Conservation (phyloP, 108 stramenopile genomes). For the Nitzschia inconspicua region DNA sequence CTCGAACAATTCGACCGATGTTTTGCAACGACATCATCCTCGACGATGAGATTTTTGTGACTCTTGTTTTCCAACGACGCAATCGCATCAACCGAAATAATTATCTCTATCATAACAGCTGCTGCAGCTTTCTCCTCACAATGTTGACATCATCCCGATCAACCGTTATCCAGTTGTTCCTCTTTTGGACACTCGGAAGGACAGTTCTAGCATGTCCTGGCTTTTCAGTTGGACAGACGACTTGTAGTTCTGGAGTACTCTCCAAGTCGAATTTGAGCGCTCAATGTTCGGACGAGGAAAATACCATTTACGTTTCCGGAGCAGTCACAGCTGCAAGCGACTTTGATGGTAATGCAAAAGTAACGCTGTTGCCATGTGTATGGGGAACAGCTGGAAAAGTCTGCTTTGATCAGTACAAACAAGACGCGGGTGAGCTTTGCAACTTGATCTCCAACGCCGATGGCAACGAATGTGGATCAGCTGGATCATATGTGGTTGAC, state of each 20-base stretch:
- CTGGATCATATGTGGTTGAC: constrained; percentile 1
- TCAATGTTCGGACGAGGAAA: background rate
- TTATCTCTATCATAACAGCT: too few relatives aligned
- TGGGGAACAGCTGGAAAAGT: background rate
- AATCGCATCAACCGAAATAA: too few relatives aligned
- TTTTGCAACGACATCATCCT: too few relatives aligned
- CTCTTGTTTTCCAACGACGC: too few relatives aligned
- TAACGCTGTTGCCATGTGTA: background rate
- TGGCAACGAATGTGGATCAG: constrained; percentile 5
- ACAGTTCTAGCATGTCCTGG: constrained; percentile 8
- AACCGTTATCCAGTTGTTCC: too few relatives aligned
- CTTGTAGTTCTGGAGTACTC: background rate
- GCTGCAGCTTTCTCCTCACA: too few relatives aligned
- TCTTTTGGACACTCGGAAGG: too few relatives aligned
- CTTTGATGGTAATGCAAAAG: background rate
- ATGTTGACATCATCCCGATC: too few relatives aligned
- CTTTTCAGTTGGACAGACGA: background rate
- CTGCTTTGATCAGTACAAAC: constrained; percentile 5
- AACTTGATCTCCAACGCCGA: constrained; percentile 2
- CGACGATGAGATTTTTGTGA: too few relatives aligned
- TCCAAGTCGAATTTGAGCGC: background rate
- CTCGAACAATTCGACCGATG: too few relatives aligned
- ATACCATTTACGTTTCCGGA: background rate
- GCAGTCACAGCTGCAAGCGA: background rate
- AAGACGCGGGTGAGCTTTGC: constrained; percentile 4